These are phyloP conservation scores for Asterophora parasitica DNA, from an alignment of 768 basidiomycete species.

Conservation along the genomic window DNA sequence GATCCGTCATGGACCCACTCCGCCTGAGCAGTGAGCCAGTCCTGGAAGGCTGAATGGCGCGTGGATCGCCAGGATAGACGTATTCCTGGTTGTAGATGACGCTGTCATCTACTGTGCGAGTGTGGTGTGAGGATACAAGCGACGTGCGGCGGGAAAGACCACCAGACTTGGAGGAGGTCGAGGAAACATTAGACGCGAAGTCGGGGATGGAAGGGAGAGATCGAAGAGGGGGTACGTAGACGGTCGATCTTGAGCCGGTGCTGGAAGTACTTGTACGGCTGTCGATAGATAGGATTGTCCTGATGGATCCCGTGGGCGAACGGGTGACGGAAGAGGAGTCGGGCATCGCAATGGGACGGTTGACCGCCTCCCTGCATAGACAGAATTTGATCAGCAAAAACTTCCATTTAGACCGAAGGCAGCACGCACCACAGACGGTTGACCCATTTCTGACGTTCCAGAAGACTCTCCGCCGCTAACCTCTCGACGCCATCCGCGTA, in stretches of 20 bases:
- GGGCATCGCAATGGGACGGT: conserved; percentile 45
- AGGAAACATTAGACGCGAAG: conserved; percentile 32
- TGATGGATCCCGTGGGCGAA: conserved; percentile 55
- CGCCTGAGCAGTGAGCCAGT: conserved; percentile 38
- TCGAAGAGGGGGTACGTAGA: conserved; percentile 74
- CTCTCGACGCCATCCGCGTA: conserved; percentile 89
- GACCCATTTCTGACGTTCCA: conserved; percentile 88
- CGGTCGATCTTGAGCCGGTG: conserved; percentile 63
- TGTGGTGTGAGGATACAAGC: conserved; percentile 52
- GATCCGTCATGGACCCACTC: conserved; percentile 73
- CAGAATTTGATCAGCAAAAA: conserved; percentile 1
- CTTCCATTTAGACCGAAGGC: conserved; percentile 1
- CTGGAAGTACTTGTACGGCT: conserved; percentile 39
- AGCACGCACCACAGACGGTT: conserved; percentile 75
- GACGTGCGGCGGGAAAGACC: conserved; percentile 36
- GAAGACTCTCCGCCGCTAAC: conserved; percentile 80
- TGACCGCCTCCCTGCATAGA: conserved; percentile 66
- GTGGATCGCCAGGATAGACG: conserved; percentile 66
- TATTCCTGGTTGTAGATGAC: conserved; percentile 63
- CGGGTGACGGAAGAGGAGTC: conserved; percentile 46
- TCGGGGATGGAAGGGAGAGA: conserved; percentile 70
- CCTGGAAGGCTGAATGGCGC: conserved; percentile 65
- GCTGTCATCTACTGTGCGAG: conserved; percentile 69
- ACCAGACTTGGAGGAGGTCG: conserved; percentile 22
- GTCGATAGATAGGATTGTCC: conserved; percentile 61